A percentile compares a stretch with the other conserved stretches of the same genome.
phyloP scores from a whole-genome alignment of 495 filamentous ascomycete genomes.

The Podospora appendiculata region DNA sequence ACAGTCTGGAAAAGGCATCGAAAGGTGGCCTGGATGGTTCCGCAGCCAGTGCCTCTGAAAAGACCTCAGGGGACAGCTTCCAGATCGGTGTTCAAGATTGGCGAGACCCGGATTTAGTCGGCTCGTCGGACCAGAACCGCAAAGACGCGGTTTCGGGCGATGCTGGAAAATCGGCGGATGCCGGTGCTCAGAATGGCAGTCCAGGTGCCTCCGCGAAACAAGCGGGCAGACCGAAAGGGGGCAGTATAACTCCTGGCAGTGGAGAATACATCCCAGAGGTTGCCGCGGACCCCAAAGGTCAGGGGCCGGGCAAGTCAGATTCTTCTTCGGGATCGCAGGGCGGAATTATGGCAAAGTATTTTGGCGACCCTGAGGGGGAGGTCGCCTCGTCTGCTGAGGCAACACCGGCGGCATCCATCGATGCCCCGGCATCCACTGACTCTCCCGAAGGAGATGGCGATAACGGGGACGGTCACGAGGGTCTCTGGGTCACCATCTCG shows the following conservation, averaged over 20 bases:
- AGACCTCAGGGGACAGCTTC: conserved; percentile 56
- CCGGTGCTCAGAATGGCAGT: conserved; percentile 2
- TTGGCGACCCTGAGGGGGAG: conserved; percentile 35
- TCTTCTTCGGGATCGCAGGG: conserved; percentile 14
- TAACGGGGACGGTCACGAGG: conserved; percentile 50
- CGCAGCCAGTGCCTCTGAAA: conserved; percentile 8
- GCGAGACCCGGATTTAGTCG: conserved; percentile 76
- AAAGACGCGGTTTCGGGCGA: conserved; percentile 5
- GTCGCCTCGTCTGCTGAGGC: conserved; percentile 20
- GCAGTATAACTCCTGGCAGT: conserved; percentile 69
- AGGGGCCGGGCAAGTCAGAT: conserved; percentile 16
- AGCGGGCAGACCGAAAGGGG: conserved; percentile 44
- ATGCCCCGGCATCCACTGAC: conserved; percentile 2
- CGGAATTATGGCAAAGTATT: conserved; percentile 35
- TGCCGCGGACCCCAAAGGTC: conserved; percentile 16
- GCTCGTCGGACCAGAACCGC: conserved; percentile 9
- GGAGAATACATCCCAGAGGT: conserved; percentile 53
- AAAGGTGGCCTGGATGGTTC: conserved; percentile 16
- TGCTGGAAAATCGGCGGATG: conserved; percentile 1
- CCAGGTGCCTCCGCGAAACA: conserved; percentile 6
- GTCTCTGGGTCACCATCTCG: conserved; percentile 91
- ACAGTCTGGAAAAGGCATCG: conserved; percentile 25
- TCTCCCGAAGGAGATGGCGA: conserved; percentile 17
- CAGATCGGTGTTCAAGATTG: conserved; percentile 91
- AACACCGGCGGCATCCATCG: not conserved